Percentiles rank a stretch among this genome's conserved stretches.
phyloP scores from a whole-genome alignment of 192 early-diverging fungal genomes.

The Phlyctochytrium bullatum region DNA sequence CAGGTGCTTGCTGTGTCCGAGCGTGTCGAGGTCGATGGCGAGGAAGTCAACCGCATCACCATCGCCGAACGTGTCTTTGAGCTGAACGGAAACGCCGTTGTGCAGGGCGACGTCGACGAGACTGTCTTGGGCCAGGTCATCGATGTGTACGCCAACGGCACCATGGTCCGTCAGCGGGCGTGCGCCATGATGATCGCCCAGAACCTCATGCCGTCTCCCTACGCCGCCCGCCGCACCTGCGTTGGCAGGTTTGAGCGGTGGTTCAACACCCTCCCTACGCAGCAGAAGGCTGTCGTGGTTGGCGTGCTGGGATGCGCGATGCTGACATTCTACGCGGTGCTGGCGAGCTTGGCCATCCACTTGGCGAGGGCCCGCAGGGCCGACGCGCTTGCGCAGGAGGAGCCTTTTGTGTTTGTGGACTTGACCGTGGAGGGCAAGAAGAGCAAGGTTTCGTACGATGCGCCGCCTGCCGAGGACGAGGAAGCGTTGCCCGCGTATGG shows the following conservation, averaged over 20 bases:
- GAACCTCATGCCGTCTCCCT: not conserved
- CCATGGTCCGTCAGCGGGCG: constrained; percentile 17
- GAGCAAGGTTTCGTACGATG: not conserved
- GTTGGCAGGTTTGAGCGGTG: not conserved
- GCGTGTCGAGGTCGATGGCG: constrained; percentile 9
- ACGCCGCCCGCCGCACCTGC: not conserved
- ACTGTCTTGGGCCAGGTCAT: constrained; percentile 37
- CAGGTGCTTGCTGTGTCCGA: constrained; percentile 27
- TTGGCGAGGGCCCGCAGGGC: not conserved
- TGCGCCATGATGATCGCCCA: constrained; percentile 10
- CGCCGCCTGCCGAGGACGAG: not conserved
- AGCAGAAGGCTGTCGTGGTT: not conserved
- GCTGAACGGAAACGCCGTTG: constrained; percentile 29
- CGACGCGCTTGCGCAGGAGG: not conserved
- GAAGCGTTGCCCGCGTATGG: not conserved
- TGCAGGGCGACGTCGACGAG: constrained; percentile 16
- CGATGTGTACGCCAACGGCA: constrained; percentile 28
- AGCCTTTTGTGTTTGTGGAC: not conserved
- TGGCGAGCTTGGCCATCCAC: not conserved
- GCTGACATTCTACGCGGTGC: not conserved
- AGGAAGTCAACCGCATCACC: constrained; percentile 22
- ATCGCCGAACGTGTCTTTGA: constrained; percentile 34
- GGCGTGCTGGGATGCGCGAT: not conserved
- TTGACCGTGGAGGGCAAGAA: not conserved
- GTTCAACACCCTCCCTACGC: not conserved